These are phyloP conservation scores for Suillus variegatus DNA, from an alignment of 768 basidiomycete species.

Conservation along the genomic window DNA sequence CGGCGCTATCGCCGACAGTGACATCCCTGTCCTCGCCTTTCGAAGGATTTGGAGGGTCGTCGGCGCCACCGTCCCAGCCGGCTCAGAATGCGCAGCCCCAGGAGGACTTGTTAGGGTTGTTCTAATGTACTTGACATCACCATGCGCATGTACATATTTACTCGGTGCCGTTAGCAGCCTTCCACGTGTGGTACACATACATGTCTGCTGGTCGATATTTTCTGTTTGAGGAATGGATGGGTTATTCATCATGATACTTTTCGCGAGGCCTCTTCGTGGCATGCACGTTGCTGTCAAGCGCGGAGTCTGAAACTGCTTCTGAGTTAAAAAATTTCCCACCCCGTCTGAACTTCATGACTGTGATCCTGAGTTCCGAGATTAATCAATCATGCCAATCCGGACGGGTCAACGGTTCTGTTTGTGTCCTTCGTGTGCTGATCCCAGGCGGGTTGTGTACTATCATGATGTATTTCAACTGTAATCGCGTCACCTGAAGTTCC, in stretches of 20 bases:
- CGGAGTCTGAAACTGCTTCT: neutral
- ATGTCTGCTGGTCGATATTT: neutral
- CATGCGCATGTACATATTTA: neutral
- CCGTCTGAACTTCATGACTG: neutral
- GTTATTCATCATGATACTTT: neutral
- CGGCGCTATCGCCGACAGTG: conserved; percentile 14
- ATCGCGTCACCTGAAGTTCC: too few species aligned
- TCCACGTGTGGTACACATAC: neutral
- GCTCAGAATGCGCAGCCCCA: conserved; percentile 33
- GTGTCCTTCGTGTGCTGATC: too few species aligned
- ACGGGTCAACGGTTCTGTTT: too few species aligned
- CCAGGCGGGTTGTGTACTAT: too few species aligned
- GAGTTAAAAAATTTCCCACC: neutral
- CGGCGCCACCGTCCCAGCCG: conserved; percentile 12
- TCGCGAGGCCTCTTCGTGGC: neutral
- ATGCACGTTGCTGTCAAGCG: neutral
- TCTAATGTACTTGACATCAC: conserved; percentile 31
- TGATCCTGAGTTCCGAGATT: too few species aligned
- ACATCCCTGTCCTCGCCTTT: conserved; percentile 17
- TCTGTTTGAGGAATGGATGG: neutral
- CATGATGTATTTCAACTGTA: too few species aligned
- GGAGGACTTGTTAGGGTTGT: conserved; percentile 59
- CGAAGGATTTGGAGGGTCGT: conserved; percentile 20
- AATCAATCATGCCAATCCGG: too few species aligned
- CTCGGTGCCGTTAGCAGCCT: neutral